phyloP scores from a whole-genome alignment of 2,329 filamentous ascomycete species.

The Nothomitra cinnamomea region DNA sequence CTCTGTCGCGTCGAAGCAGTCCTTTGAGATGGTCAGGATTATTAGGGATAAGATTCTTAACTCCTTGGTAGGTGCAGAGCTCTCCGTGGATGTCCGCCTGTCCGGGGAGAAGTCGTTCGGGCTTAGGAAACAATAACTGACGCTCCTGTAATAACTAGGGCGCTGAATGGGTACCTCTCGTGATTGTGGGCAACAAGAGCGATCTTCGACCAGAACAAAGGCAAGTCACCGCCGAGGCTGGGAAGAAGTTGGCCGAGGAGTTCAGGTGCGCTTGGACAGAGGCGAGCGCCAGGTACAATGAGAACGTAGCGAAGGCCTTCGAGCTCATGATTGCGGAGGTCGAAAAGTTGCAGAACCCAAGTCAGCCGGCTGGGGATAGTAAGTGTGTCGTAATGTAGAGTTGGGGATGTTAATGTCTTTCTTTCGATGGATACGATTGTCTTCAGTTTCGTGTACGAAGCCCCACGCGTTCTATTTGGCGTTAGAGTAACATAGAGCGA shows the following conservation, averaged over 20 bases:
- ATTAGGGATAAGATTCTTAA: conserved; percentile 85
- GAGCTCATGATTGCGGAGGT: conserved; percentile 90
- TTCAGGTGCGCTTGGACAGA: conserved; percentile 90
- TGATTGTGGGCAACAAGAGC: conserved; percentile 93
- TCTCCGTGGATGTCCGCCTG: too few relatives aligned
- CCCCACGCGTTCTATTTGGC: too few relatives aligned
- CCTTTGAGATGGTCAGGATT: conserved; percentile 93
- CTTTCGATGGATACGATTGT: not conserved
- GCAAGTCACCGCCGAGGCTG: conserved; percentile 74
- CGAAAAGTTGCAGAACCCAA: conserved; percentile 83
- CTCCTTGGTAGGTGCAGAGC: too few relatives aligned
- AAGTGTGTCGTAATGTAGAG: conserved; percentile 77
- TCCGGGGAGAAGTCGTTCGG: too few relatives aligned
- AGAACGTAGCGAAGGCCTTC: conserved; percentile 84
- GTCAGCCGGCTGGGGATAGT: conserved; percentile 59
- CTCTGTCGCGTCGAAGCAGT: conserved; percentile 78
- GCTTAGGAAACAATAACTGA: conserved; percentile 1
- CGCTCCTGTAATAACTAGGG: conserved; percentile 39
- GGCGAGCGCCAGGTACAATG: conserved; percentile 83
- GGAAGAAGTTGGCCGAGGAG: conserved; percentile 67
- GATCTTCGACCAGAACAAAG: conserved; percentile 86
- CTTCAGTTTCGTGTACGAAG: too few relatives aligned
- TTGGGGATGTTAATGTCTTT: not conserved
- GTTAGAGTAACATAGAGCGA: too few relatives aligned
- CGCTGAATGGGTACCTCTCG: conserved; percentile 79